A percentile compares a stretch with the other conserved stretches of the same genome.
Conservation (phyloP, 1,284 basidiomycete genomes). For the Moesziomyces globuligerus region DNA sequence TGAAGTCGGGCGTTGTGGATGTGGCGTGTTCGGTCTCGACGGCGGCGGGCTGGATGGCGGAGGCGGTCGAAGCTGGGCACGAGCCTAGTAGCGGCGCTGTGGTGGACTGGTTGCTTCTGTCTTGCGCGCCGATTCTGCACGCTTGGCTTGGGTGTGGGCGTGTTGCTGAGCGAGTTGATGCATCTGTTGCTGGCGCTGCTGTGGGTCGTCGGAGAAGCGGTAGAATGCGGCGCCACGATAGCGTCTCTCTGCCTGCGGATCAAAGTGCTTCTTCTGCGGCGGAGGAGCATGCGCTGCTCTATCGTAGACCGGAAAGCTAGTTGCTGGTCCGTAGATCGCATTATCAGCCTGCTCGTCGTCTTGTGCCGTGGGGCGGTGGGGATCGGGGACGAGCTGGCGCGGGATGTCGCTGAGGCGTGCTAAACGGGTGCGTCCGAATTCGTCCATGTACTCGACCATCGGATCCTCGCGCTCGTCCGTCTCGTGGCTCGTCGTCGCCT, state of each 20-base stretch:
- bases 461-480: slow-evolving; percentile 73
- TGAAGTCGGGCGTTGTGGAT: no score
- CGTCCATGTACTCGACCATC: slow-evolving; percentile 83
- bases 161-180: slow-evolving; percentile 76
- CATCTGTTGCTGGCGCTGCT: slow-evolving; percentile 79
- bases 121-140: no score
- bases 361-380: no score
- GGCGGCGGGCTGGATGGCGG: no score
- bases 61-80: no score
- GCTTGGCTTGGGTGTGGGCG: slow-evolving; percentile 77
- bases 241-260: slow-evolving; percentile 81
- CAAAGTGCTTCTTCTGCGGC: slow-evolving; percentile 74
- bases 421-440: slow-evolving; percentile 80
- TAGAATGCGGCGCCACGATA: slow-evolving; percentile 90
- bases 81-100: no score
- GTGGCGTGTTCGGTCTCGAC: no score
- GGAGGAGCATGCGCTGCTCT: slow-evolving; percentile 54
- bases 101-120: no score
- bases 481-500: no score
- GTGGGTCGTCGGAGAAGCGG: slow-evolving; percentile 84
- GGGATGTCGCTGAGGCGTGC: slow-evolving; percentile 80
- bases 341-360: slow-evolving; percentile 11
- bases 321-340: slow-evolving; percentile 51
- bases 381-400: slow-evolving; percentile 71
- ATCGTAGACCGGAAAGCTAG: slow-evolving; percentile 85